Conservation (phyloP, 345 rosid species). For the Pugionium dolabratum region DNA sequence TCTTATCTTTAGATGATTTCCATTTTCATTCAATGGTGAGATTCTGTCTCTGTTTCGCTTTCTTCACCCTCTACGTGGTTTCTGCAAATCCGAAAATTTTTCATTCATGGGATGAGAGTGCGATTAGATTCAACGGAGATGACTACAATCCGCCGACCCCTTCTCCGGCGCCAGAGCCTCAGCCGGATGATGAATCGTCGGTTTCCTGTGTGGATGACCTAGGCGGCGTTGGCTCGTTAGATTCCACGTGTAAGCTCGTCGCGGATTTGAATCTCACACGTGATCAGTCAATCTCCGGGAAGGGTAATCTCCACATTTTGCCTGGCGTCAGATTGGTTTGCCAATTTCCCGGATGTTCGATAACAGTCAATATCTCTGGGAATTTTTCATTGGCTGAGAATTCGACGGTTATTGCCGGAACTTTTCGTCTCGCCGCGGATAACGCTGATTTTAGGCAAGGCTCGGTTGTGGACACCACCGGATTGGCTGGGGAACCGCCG, state of each 20-base stretch:
- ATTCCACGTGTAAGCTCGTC: conserved; percentile 80
- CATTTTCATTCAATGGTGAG: conserved; percentile 23
- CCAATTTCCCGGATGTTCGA: conserved; percentile 54
- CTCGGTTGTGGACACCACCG: conserved; percentile 67
- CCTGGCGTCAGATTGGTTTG: conserved; percentile 72
- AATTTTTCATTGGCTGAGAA: conserved; percentile 65
- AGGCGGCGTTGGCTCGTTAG: conserved; percentile 80
- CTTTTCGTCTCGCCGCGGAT: conserved; percentile 61
- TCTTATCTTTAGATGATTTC: conserved; percentile 23
- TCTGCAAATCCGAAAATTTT: conserved; percentile 11
- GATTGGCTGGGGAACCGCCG: conserved; percentile 78
- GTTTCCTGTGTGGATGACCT: conserved; percentile 85
- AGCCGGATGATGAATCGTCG: conserved; percentile 54
- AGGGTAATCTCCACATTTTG: conserved; percentile 67
- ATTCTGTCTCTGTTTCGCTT: conserved; percentile 22
- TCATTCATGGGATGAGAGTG: conserved; percentile 20
- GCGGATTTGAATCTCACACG: conserved; percentile 77
- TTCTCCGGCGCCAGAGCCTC: conserved; percentile 75
- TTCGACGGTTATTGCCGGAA: conserved; percentile 65
- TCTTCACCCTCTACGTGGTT: conserved; percentile 25
- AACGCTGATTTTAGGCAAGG: conserved; percentile 59
- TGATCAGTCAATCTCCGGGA: conserved; percentile 69
- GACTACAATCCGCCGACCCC: conserved; percentile 75
- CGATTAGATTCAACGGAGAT: conserved; percentile 50
- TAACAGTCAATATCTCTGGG: conserved; percentile 68